A percentile compares a stretch with the other conserved stretches of the same genome.
These are phyloP conservation scores for Beauveria pseudobassiana DNA, from an alignment of 2,329 filamentous ascomycete genomes.

Conservation along the genomic window DNA sequence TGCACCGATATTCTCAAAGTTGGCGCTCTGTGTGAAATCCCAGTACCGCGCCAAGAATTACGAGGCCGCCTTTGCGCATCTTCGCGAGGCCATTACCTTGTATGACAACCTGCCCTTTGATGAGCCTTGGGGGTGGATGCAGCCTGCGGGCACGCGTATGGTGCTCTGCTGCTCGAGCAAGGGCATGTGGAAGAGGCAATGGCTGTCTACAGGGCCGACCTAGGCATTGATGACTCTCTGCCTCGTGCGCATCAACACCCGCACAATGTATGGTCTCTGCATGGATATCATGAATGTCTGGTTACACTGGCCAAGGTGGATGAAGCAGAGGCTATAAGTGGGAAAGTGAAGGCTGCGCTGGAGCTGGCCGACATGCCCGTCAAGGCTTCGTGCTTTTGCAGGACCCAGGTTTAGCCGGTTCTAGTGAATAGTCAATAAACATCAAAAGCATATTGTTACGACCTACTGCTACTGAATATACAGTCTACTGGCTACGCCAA, in stretches of 20 bases:
- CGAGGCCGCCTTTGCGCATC: slow-evolving; percentile 49
- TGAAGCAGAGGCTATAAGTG: slow-evolving; percentile 29
- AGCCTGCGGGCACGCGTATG: slow-evolving; percentile 64
- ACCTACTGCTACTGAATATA: not conserved
- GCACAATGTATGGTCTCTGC: slow-evolving; percentile 68
- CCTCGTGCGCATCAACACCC: slow-evolving; percentile 59
- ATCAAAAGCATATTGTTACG: not conserved
- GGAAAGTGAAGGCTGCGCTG: slow-evolving; percentile 42
- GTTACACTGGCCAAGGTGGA: slow-evolving; percentile 36
- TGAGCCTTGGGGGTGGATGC: slow-evolving; percentile 77
- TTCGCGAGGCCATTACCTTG: slow-evolving; percentile 49
- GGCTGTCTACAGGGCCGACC: slow-evolving; percentile 51
- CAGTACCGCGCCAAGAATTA: slow-evolving; percentile 56
- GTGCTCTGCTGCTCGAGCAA: slow-evolving; percentile 62
- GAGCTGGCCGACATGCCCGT: slow-evolving; percentile 55
- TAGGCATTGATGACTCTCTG: slow-evolving; percentile 52
- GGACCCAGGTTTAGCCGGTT: not conserved
- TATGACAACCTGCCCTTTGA: slow-evolving; percentile 62
- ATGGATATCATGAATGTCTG: slow-evolving; percentile 66
- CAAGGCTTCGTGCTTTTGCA: slow-evolving; percentile 23
- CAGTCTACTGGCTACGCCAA: not conserved
- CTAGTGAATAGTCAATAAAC: not conserved
- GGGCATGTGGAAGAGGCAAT: slow-evolving; percentile 48
- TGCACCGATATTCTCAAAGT: slow-evolving; percentile 52
- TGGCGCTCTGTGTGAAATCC: no score